A percentile compares a stretch with the other conserved stretches of the same genome.
These are phyloP conservation scores for Tirmania nivea DNA, from an alignment of 495 filamentous ascomycete species.

Conservation along the genomic window DNA sequence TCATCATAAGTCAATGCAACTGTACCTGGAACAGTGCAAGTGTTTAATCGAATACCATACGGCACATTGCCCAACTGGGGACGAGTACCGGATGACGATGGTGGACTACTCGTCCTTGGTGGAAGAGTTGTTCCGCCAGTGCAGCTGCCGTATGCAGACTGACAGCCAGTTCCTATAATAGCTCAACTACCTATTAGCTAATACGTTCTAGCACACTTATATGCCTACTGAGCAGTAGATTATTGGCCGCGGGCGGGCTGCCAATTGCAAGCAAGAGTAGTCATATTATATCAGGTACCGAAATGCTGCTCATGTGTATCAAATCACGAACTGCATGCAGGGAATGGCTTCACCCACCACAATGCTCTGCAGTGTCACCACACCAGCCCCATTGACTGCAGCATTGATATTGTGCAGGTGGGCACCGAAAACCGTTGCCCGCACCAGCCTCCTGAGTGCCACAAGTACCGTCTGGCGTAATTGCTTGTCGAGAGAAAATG, in stretches of 20 bases:
- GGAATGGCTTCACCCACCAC: slow-evolving; percentile 9
- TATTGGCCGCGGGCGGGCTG: not conserved
- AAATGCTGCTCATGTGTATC: not conserved
- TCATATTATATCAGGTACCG: not conserved
- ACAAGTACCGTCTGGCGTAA: not conserved
- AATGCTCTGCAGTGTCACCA: slow-evolving; percentile 8
- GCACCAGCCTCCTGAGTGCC: not conserved
- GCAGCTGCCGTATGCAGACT: slow-evolving; percentile 9
- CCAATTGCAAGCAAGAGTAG: not conserved
- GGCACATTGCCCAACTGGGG: slow-evolving; percentile 12
- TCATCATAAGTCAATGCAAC: slow-evolving; percentile 32
- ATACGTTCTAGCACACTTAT: not conserved
- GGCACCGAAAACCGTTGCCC: not conserved
- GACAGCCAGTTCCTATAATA: slow-evolving; percentile 13
- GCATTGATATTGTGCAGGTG: not conserved
- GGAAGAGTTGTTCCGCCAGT: not conserved
- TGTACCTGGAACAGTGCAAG: slow-evolving; percentile 29
- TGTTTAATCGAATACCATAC: slow-evolving; percentile 5
- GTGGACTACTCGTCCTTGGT: not conserved
- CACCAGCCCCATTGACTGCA: slow-evolving; percentile 20
- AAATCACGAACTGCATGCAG: not conserved
- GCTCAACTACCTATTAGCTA: not conserved
- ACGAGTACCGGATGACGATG: slow-evolving; percentile 2
- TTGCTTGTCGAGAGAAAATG: not conserved
- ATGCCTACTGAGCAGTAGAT: not conserved